Base-by-base conservation (phyloP, 495 filamentous ascomycete species). In the Aspergillus affinis region DNA sequence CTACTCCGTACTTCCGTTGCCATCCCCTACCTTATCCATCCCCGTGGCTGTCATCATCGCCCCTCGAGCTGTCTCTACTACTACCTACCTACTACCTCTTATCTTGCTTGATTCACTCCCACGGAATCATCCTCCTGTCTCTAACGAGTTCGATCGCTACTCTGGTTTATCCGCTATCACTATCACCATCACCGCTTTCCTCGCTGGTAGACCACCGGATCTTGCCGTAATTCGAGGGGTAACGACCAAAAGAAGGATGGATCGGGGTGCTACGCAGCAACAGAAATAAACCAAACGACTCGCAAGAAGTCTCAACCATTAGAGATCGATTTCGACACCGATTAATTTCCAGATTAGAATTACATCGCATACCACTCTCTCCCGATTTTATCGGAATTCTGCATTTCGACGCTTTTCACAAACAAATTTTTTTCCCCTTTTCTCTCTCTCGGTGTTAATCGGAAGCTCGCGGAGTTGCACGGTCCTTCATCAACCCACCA, bases 401-500 rank as follows among this genome's bases (percentile, higher is more conserved):
- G 44, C 13, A 51, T 9, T n/a, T 46, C 9, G 4, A 19, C 19
- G n/a, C 20, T n/a, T 9, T 17, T 9, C 29, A 26, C 2, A 26
- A 26, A 27, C n/a, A 10, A 26, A n/a, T 18, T 44, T 36, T 41
- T 59, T 41, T 23, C 45, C 13, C 13, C 13, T 41, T 41, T 41
- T 17, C 13, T 15, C 13, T 41, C 13, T 41, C 12, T 10, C 4
- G 10, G 9, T 15, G 9, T 41, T 10, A 6, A 45, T 58, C 65
- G 65, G 65, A 68, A 65, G 60, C 47, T 46, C 56, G 60, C 62
- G 65, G 62, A 59, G 52, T 52, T 18, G 36, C 36, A 41, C 36
- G 36, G 36, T 17, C 36, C 36, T 41, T 10, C n/a, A 6, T 26
- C 8, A 49, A 20, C 48, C 18, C 23, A 49, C 50, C 21, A 46